phyloP scores from a whole-genome alignment of 2,329 filamentous ascomycete species.

The Reticulascus tulasneorum region DNA sequence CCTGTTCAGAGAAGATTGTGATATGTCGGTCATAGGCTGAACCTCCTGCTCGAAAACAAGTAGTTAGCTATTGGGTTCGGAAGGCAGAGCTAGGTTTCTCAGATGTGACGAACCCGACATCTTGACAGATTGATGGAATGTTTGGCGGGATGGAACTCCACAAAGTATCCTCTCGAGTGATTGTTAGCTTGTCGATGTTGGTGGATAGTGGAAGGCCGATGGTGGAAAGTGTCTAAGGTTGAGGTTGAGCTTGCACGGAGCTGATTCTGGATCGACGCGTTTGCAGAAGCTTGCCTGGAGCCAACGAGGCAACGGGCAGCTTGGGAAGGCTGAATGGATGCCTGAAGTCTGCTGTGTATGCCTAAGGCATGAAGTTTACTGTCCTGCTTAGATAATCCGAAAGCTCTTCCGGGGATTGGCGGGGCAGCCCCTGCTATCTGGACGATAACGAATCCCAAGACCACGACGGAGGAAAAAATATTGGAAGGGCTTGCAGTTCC shows the following conservation, averaged over 20 bases:
- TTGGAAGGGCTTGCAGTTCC: conserved; percentile 5
- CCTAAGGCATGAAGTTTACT: conserved; percentile 26
- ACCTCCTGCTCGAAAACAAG: conserved; percentile 52
- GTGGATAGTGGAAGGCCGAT: conserved; percentile 19
- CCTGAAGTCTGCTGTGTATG: conserved; percentile 18
- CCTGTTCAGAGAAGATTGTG: conserved; percentile 99
- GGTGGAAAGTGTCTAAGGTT: conserved; percentile 9
- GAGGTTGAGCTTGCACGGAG: conserved; percentile 15
- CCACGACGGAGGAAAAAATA: conserved; percentile 8
- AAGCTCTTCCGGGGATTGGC: too few species aligned
- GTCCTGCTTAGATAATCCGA: too few species aligned
- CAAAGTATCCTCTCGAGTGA: too few species aligned
- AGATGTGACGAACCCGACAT: conserved; percentile 46
- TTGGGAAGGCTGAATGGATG: conserved; percentile 30
- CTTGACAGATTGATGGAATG: too few species aligned
- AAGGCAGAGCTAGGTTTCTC: conserved; percentile 11
- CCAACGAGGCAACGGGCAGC: conserved; percentile 19
- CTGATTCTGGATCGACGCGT: conserved; percentile 31
- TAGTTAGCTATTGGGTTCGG: conserved; percentile 22
- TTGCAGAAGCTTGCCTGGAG: conserved; percentile 46
- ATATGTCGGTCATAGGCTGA: conserved; percentile 98
- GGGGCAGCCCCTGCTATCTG: too few species aligned
- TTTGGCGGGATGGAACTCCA: too few species aligned
- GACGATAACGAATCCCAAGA: conserved; percentile 14
- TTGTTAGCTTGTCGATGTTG: conserved; percentile 6